Evolutionary conservation across 495 filamentous ascomycete species (phyloP), one percentile per base, ranked within the genome.

Genomic region (Clavariopsis aquatica): DNA sequence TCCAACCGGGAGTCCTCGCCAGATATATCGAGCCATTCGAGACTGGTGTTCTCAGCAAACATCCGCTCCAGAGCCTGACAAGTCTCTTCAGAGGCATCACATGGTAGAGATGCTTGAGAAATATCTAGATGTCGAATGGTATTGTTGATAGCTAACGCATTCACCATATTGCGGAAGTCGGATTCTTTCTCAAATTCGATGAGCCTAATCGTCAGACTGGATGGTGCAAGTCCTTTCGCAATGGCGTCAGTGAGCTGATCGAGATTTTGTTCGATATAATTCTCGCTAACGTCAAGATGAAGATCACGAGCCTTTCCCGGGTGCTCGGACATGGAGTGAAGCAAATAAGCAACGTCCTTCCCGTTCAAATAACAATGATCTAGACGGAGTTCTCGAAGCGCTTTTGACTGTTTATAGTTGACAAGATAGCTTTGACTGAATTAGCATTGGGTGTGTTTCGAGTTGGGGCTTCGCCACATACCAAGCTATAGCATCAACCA

Each of bases 1-100:
- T 96, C 94, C 24, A 97, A 79, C 71, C 93, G 88, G 8, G 91
- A 89, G 66, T 89, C 89, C 72, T 96, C 94, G 5, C 94, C 94
- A 7, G 92, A 94, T 47, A 97, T 85, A 72, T 96, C 89, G 17
- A 98, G 77, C 57, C 85, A 89, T 59, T 85, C 82, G 13, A 98
- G 78, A 0, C 88, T 90, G 10, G 82, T 77, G 68, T 98, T 97
- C 56, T 85, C 79, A 27, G 87, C 85, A 65, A 98, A 90, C 77
- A 97, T 84, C 45, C 81, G 62, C 66, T 89, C 84, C 17, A 97
- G 71, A n/a, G 86, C 80, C 46, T 84, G 80, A 64, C 88, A 91
- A 0, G 92, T 93, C 55, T 91, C 86, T 1, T 84, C 80, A 38
- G 86, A 84, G 1, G 89, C 86, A 58, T 93, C 88, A 41, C 87